Evolutionary conservation across 441 rosid species (phyloP).

Genomic region (Pelargonium citronellum): DNA sequence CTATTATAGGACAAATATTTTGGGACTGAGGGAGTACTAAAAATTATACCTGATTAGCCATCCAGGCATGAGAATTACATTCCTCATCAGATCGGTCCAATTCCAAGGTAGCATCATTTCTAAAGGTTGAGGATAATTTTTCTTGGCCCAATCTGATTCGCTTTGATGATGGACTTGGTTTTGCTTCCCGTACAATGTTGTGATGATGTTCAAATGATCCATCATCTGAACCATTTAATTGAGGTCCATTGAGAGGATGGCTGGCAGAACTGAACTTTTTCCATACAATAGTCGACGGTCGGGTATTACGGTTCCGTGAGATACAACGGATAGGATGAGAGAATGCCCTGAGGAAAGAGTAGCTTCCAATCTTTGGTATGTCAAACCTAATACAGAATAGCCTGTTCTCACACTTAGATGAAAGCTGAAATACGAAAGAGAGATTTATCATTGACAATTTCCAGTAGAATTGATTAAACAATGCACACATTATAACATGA

Average conservation of each 20-base stretch:
- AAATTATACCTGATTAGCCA: slow-evolving; percentile 36
- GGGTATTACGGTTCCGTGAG: slow-evolving; percentile 43
- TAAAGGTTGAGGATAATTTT: slow-evolving; percentile 22
- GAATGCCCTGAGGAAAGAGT: slow-evolving; percentile 51
- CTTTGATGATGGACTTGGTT: slow-evolving; percentile 47
- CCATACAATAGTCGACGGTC: slow-evolving; percentile 38
- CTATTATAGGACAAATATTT: background rate
- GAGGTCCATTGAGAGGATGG: slow-evolving; percentile 35
- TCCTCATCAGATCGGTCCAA: slow-evolving; percentile 34
- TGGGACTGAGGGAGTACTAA: background rate
- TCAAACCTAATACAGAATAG: slow-evolving; percentile 53
- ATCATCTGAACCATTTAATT: slow-evolving; percentile 31
- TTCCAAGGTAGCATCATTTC: slow-evolving; percentile 22
- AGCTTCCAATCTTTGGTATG: slow-evolving; percentile 37
- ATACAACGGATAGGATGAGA: slow-evolving; percentile 59
- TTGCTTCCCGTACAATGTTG: slow-evolving; percentile 36
- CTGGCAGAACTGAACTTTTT: slow-evolving; percentile 37
- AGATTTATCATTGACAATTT: slow-evolving; percentile 12
- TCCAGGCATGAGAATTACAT: slow-evolving; percentile 37
- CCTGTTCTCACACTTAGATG: slow-evolving; percentile 68
- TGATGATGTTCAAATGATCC: slow-evolving; percentile 34
- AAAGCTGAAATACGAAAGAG: slow-evolving; percentile 41
- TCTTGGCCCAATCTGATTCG: slow-evolving; percentile 48
- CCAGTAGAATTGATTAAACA: slow-evolving; percentile 5
- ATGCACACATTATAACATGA: background rate